phyloP scores from a whole-genome alignment of 2,329 filamentous ascomycete genomes.

The Simplicillium sp. region DNA sequence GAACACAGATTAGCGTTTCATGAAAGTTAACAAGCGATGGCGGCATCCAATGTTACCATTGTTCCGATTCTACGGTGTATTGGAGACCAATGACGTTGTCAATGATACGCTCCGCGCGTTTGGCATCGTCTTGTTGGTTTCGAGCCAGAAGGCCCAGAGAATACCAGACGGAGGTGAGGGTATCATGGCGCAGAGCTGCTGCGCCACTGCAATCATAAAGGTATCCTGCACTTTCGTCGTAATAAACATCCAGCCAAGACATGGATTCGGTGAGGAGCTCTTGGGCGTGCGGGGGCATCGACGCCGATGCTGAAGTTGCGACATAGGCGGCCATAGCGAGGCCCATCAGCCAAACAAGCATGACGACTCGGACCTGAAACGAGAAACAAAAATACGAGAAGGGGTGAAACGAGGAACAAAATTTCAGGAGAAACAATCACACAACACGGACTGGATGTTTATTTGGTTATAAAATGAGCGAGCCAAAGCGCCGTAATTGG shows the following conservation, averaged over 20 bases:
- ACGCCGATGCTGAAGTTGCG: too few species aligned
- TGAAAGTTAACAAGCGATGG: neutral
- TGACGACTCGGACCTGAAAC: too few species aligned
- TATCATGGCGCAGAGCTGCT: conserved; percentile 43
- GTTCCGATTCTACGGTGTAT: conserved; percentile 37
- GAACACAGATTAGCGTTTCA: conserved; percentile 8
- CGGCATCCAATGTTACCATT: conserved; percentile 35
- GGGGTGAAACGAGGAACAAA: too few species aligned
- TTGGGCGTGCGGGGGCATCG: too few species aligned
- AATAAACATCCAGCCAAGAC: conserved; percentile 41
- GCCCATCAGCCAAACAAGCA: too few species aligned
- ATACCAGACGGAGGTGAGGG: conserved; percentile 49
- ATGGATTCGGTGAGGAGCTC: too few species aligned
- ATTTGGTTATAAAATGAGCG: too few species aligned
- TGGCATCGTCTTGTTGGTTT: conserved; percentile 37
- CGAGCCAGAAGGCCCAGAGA: conserved; percentile 46
- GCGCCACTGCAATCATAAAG: conserved; percentile 37
- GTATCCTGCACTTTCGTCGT: conserved; percentile 42
- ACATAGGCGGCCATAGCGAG: too few species aligned
- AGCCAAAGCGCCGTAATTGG: too few species aligned
- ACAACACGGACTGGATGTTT: too few species aligned
- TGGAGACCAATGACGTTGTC: conserved; percentile 42
- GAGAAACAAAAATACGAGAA: too few species aligned
- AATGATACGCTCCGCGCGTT: conserved; percentile 43
- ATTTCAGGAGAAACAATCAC: too few species aligned